Base-by-base conservation (phyloP, 805 yeast species). In the Kazachstania bromeliacearum region DNA sequence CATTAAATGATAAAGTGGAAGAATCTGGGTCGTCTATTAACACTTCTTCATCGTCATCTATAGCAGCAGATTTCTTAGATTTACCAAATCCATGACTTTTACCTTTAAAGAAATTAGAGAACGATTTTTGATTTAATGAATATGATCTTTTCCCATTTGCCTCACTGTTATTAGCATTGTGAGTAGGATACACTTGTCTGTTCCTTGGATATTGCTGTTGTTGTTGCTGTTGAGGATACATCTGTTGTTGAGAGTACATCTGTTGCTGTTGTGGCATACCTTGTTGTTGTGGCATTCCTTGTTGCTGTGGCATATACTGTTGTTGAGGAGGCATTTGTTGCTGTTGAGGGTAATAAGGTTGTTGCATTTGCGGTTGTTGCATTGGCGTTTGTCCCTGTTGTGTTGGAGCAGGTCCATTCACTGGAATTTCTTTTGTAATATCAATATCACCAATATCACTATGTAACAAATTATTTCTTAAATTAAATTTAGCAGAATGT, bases 1-100 rank as follows among this genome's bases (percentile, higher is more conserved):
- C 88, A 43, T 73, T 75, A 43, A 79, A 77, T 0, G 85, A 71
- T 43, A 79, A 59, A 18, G 57, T 55, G 6, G 62, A 55, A 2
- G 62, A 65, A 14, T 62, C 59, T 4, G 48, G 40, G 13, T 53
- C 49, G 22, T 55, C 62, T 15, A 60, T 31, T 14, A 53, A 39
- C 0, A 58, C 47, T 13, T 60, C 66, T 22, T 60, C 67, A 1
- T 62, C 64, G 8, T 61, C 66, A 18, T 61, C 66, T 14, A 53
- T 61, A 13, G 54, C 62, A 1, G 45, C 35, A 3, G 30, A 16
- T 22, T 26, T 31, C 25, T 38, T 41, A 8, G 34, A 30, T 18
- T 34, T 41, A 12, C 40, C 38, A 33, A 43, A 33, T 30, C 40
- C 36, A 27, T 45, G 39, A 12, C 36, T 42, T 27, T 40, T 51